Base-by-base conservation (phyloP, 2,329 filamentous ascomycete species). In the Nemania diffusa region DNA sequence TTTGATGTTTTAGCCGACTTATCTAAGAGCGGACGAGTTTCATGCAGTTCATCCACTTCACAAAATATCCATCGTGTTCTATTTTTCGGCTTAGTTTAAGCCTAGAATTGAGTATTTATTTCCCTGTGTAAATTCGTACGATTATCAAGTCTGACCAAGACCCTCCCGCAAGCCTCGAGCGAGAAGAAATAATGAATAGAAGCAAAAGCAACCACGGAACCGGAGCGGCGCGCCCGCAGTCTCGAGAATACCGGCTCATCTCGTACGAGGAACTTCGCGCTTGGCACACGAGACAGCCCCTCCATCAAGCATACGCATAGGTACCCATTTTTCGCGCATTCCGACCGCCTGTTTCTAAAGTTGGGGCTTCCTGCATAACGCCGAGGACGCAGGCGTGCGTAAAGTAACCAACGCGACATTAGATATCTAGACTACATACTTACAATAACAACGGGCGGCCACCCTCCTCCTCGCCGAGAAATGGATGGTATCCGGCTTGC, bases 361-460 rank as follows among this genome's bases (percentile, higher is more conserved):
- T 24, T 80, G 91, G 44, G 76, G 82, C 60, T 88, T 90, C 77
- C 73, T 91, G n/a, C 89, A 92, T n/a, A n/a, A n/a, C n/a, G n/a
- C n/a, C n/a, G n/a, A n/a, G n/a, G n/a, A n/a, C n/a, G n/a, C n/a
- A n/a, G n/a, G n/a, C n/a, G n/a, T n/a, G n/a, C n/a, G n/a, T n/a
- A n/a, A n/a, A n/a, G n/a, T n/a, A n/a, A n/a, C n/a, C 80, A 91
- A 80, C 53, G 75, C 79, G 67, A 76, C 71, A 3, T 29, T 74
- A 59, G 92, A 92, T 77, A 91, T 92, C 73, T 92, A 90, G n/a
- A n/a, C n/a, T n/a, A n/a, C 78, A 85, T 88, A 1, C 90, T 92
- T 76, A 83, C 92, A 13, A 69, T 90, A 29, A 87, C 87, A 0
- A 82, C 85, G 1, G 9, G 68, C 84, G 42, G 81, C 83, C 2